These are phyloP conservation scores for Ilyonectria destructans DNA, from an alignment of 2,329 filamentous ascomycete genomes.

Conservation along the genomic window DNA sequence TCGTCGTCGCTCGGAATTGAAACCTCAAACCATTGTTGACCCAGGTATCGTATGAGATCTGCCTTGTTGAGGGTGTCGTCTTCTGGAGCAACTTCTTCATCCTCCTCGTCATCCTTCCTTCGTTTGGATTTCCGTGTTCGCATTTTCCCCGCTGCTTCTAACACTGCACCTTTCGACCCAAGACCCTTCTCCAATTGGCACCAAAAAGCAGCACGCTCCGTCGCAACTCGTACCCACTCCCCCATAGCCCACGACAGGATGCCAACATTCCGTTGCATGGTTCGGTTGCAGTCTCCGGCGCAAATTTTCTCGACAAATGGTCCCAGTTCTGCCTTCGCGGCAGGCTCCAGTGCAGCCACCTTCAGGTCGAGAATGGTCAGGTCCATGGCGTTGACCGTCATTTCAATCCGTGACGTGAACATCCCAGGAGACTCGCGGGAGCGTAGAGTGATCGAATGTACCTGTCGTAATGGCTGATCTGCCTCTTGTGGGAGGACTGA, in stretches of 20 bases:
- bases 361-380: slow-evolving; percentile 68
- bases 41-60: slow-evolving; percentile 70
- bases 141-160: slow-evolving; percentile 42
- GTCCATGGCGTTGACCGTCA: slow-evolving; percentile 71
- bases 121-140: slow-evolving; percentile 46
- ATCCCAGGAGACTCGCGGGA: slow-evolving; percentile 63
- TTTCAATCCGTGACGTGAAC: slow-evolving; percentile 71
- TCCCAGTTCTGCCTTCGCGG: slow-evolving; percentile 72
- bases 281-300: slow-evolving; percentile 58
- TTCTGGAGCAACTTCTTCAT: slow-evolving; percentile 35
- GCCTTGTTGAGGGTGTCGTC: slow-evolving; percentile 44
- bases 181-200: slow-evolving; percentile 67
- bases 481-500: slow-evolving; percentile 59
- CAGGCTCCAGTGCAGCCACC: slow-evolving; percentile 71
- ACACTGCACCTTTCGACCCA: slow-evolving; percentile 50
- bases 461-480: slow-evolving; percentile 62
- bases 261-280: slow-evolving; percentile 70
- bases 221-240: slow-evolving; percentile 76
- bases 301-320: slow-evolving; percentile 65
- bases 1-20: slow-evolving; percentile 53
- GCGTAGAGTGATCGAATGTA: slow-evolving; percentile 70
- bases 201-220: slow-evolving; percentile 77
- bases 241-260: slow-evolving; percentile 78
- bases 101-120: slow-evolving; percentile 44
- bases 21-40: slow-evolving; percentile 66